phyloP scores from a whole-genome alignment of 495 filamentous ascomycete genomes.

The Geoglossum glabrum region DNA sequence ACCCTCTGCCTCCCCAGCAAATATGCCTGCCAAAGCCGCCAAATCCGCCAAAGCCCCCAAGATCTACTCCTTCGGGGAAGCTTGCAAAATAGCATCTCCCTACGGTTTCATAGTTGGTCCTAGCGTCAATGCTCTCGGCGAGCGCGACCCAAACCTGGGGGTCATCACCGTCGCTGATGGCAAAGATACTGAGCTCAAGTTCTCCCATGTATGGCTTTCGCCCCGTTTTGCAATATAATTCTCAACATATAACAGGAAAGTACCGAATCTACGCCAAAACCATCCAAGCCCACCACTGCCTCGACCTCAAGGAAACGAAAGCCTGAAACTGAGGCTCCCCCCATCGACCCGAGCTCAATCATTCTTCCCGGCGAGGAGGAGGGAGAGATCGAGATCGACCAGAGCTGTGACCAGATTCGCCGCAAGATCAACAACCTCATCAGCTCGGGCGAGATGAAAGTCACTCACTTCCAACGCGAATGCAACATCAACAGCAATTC shows the following conservation, averaged over 20 bases:
- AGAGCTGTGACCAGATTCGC: slow-evolving; percentile 8
- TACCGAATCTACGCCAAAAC: background rate
- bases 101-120: too few relatives aligned
- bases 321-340: background rate
- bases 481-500: slow-evolving; percentile 11
- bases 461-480: slow-evolving; percentile 8
- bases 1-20: too few relatives aligned
- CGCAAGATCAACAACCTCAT: slow-evolving; percentile 18
- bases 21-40: too few relatives aligned
- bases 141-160: background rate
- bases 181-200: background rate
- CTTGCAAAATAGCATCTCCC: too few relatives aligned
- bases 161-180: background rate
- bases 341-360: background rate
- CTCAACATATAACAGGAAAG: background rate
- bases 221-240: background rate
- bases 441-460: slow-evolving; percentile 11
- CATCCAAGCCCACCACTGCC: background rate
- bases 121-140: background rate
- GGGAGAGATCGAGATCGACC: slow-evolving; percentile 12
- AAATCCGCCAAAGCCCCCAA: too few relatives aligned
- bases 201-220: background rate
- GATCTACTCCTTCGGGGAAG: too few relatives aligned
- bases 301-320: background rate
- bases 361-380: slow-evolving; percentile 5